phyloP scores from a whole-genome alignment of 2,329 filamentous ascomycete genomes.

The Colletotrichum gigasporum region DNA sequence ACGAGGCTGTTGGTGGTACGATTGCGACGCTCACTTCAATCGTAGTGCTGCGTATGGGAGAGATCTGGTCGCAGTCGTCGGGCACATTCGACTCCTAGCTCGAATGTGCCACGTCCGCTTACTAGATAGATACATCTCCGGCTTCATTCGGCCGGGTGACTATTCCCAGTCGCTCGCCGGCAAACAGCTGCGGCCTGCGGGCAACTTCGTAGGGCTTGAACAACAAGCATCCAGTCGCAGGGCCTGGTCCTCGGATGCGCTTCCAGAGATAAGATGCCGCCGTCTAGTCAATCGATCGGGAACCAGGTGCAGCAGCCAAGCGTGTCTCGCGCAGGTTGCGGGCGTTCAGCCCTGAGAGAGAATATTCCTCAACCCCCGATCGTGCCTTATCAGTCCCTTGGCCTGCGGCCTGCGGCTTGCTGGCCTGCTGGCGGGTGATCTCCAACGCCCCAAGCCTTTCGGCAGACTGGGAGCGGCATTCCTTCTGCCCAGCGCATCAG shows the following conservation, averaged over 20 bases:
- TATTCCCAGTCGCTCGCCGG: neutral
- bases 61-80: no score
- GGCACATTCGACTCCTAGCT: no score
- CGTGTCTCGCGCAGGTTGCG: conserved; percentile 9
- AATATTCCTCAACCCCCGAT: neutral
- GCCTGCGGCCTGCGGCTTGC: conserved; percentile 13
- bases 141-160: no score
- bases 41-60: no score
- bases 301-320: conserved; percentile 10
- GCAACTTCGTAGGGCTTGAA: neutral
- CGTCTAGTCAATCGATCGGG: conserved; percentile 1
- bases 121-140: no score
- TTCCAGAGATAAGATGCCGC: conserved; percentile 26
- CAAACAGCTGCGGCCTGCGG: neutral
- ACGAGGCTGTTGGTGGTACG: no score
- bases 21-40: no score
- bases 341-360: conserved; percentile 25
- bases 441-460: conserved; percentile 6
- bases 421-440: conserved; percentile 21
- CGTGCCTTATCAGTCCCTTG: conserved; percentile 25
- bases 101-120: no score
- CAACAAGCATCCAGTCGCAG: neutral
- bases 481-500: neutral
- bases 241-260: neutral
- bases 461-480: conserved; percentile 14